Percentiles rank a stretch among this genome's conserved stretches.
Conservation (phyloP, 768 basidiomycete species). For the Sistotremastrum suecicum region DNA sequence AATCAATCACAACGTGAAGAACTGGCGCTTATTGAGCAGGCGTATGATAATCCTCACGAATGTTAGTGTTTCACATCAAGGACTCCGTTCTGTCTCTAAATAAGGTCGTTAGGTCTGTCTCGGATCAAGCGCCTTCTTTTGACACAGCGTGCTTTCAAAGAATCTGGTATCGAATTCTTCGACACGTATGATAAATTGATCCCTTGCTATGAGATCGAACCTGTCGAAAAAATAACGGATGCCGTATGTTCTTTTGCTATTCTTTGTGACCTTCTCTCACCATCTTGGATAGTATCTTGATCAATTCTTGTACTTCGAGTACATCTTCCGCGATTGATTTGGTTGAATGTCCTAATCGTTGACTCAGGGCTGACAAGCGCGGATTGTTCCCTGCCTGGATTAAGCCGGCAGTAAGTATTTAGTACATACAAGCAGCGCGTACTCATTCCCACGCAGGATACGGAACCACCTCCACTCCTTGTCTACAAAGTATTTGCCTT, state of each 20-base stretch:
- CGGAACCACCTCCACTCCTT: constrained; percentile 89
- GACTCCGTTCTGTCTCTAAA: neutral
- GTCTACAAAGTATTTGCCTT: constrained; percentile 61
- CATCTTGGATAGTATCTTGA: constrained; percentile 58
- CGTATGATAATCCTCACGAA: constrained; percentile 98
- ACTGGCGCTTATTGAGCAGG: constrained; percentile 94
- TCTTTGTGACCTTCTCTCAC: neutral
- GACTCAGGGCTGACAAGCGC: constrained; percentile 74
- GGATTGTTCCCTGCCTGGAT: constrained; percentile 98
- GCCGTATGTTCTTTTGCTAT: constrained; percentile 40
- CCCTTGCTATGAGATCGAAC: constrained; percentile 98
- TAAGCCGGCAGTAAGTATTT: constrained; percentile 61
- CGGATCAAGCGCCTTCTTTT: constrained; percentile 95
- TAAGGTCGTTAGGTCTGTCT: constrained; percentile 45
- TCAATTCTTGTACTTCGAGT: constrained; percentile 97
- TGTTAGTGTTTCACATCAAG: constrained; percentile 30
- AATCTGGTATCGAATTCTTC: constrained; percentile 92
- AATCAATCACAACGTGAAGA: constrained; percentile 99
- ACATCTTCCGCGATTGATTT: constrained; percentile 9
- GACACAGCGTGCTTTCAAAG: constrained; percentile 98
- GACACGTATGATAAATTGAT: constrained; percentile 98
- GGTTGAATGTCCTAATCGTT: neutral
- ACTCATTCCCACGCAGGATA: constrained; percentile 42
- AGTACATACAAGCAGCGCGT: constrained; percentile 7
- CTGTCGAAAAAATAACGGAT: constrained; percentile 99